Base-by-base conservation (phyloP, 2,329 filamentous ascomycete species). In the Colletotrichum scovillei region DNA sequence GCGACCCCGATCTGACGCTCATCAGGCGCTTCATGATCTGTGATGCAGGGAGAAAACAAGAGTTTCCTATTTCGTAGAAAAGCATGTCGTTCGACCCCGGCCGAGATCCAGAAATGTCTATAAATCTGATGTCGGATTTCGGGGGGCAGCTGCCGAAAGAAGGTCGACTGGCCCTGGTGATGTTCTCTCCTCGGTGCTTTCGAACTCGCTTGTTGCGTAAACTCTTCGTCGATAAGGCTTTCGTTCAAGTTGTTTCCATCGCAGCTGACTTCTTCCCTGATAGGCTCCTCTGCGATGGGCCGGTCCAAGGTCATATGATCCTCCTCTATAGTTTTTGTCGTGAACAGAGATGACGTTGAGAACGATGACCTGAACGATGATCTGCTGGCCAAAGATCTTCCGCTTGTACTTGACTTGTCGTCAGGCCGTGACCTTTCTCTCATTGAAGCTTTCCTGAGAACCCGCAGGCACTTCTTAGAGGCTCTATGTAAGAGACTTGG, bases 61-160 rank as follows among this genome's bases (percentile, higher is more conserved):
- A 49, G 22, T 7, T 49, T 12, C 7, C 56, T 19, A 2, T 65
- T 32, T 12, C 63, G 28, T 4, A 74, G 28, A 11, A 74, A 74
- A 14, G 63, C 62, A 32, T 75, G 74, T 4, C 74, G 66, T 22
- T 73, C 26, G 4, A 75, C 63, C 9, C 72, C 68, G 2, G 59
- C 42, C 3, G 53, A 55, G 3, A 49, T 24, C 68, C 72, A 75
- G 3, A 56, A 74, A 38, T 74, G 64, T 9, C 6, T 22, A 22
- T 74, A 74, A 46, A 75, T 74, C 58, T 69, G 72, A 24, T 69
- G 42, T 11, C 74, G 74, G 22, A 75, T 62, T 63, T 75, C 74
- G 8, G 59, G 65, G 9, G 74, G 74, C 7, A 75, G 58, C 9
- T 55, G 46, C 3, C 57, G 57, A 8, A 75, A 75, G 53, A 72